Conservation (phyloP, 257 asterid species). For the Echium plantagineum region DNA sequence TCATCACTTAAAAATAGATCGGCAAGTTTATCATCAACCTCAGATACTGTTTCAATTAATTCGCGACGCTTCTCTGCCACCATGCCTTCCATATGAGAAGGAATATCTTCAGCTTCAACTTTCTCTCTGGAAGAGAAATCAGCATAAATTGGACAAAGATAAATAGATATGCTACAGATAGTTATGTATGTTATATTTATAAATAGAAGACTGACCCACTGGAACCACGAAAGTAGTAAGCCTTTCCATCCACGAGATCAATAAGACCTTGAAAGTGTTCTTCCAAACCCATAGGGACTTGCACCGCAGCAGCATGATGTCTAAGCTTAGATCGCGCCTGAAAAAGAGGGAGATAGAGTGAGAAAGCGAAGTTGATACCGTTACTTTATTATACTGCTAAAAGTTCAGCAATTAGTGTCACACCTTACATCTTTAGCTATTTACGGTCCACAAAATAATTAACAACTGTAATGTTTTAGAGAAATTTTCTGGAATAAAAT, state of each 20-base stretch:
- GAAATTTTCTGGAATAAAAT: neutral
- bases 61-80: slow-evolving; percentile 86
- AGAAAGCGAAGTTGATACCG: neutral
- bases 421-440: neutral
- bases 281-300: slow-evolving; percentile 91
- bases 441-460: neutral
- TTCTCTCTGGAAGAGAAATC: slow-evolving; percentile 46
- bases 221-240: slow-evolving; percentile 74
- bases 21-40: slow-evolving; percentile 93
- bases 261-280: slow-evolving; percentile 90
- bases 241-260: slow-evolving; percentile 79
- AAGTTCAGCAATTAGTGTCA: neutral
- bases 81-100: slow-evolving; percentile 51
- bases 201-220: slow-evolving; percentile 63
- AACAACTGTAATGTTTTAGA: neutral
- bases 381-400: neutral
- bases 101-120: slow-evolving; percentile 65
- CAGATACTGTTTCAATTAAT: slow-evolving; percentile 78
- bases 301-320: slow-evolving; percentile 95
- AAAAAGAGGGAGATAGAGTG: no score
- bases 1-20: slow-evolving; percentile 85
- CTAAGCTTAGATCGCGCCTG: slow-evolving; percentile 96
- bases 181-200: slow-evolving; percentile 3
- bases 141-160: slow-evolving; percentile 4
- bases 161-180: slow-evolving; percentile 8